Evolutionary conservation across 805 yeast species (phyloP), one percentile per base, ranked within the genome.

Genomic region (Pichia phayaonensis): DNA sequence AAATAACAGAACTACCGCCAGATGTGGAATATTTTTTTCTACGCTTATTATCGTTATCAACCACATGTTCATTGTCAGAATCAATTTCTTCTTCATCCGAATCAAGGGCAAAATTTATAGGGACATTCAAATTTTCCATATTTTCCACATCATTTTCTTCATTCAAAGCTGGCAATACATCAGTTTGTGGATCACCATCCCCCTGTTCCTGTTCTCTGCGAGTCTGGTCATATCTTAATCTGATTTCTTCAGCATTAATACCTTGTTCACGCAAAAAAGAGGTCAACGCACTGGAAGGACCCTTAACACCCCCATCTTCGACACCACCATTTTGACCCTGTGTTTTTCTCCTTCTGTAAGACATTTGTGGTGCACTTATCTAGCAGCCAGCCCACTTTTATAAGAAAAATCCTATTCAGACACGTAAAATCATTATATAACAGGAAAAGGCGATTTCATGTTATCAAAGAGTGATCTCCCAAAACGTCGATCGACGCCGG

Each of bases 181-280:
- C 65, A 8, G 49, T 50, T 18, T 59, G 49, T 38, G 57, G 60
- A 15, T 64, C 64, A 31, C 67, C 65, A 40, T 15, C 18, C 8
- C 8, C 52, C 47, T 65, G 67, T 53, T 64, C 53, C 64, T 71
- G 74, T 51, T 74, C 62, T 42, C 58, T 55, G 40, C 58, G 48
- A 22, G 62, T 57, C 34, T 57, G 62, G 49, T 65, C 69, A 47
- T 63, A 64, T 48, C 72, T 55, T 46, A 70, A 69, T 61, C 90
- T 74, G 62, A 89, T 89, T 41, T 80, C 81, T 51, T 82, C 89
- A 1, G 96, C 89, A 61, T 73, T 85, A 68, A 90, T 90, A 36
- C 97, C 97, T 66, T 90, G 95, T 50, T 85, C 88, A 46, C 90
- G 73, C 53, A 90, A 73, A 61, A 90, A 90, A 66, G 86, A 94